A percentile compares a stretch with the other conserved stretches of the same genome.
Conservation (phyloP, 1,284 basidiomycete genomes). For the Trametes polyzona region DNA sequence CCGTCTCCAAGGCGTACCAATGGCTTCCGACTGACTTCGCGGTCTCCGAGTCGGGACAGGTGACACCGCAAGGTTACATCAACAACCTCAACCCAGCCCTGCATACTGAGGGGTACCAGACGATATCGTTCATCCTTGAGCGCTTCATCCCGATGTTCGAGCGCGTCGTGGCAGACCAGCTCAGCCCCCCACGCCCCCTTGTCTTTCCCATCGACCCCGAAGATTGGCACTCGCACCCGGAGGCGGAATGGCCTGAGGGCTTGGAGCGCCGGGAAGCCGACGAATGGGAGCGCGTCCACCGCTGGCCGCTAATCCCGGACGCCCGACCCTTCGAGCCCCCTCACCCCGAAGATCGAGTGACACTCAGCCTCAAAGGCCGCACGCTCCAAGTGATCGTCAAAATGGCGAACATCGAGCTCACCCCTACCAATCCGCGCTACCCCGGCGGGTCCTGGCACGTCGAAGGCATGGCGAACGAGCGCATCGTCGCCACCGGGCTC, state of each 20-base stretch:
- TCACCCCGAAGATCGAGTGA: background rate
- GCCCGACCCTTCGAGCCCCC: slow-evolving; percentile 3
- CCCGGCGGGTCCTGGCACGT: slow-evolving; percentile 38
- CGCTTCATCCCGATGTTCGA: slow-evolving; percentile 19
- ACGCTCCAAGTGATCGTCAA: slow-evolving; percentile 37
- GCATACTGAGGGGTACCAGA: background rate
- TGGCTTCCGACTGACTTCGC: slow-evolving; percentile 13
- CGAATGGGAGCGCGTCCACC: slow-evolving; percentile 2
- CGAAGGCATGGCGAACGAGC: slow-evolving; percentile 45
- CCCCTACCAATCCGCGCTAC: slow-evolving; percentile 33
- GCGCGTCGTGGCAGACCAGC: slow-evolving; percentile 12
- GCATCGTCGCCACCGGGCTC: slow-evolving; percentile 41
- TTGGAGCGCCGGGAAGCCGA: background rate
- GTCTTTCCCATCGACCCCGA: slow-evolving; percentile 4
- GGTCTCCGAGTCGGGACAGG: background rate
- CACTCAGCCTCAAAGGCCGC: slow-evolving; percentile 9
- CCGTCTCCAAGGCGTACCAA: slow-evolving; percentile 3
- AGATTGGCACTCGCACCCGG: background rate
- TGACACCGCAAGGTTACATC: slow-evolving; percentile 8
- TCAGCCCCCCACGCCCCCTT: background rate
- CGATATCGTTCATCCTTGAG: slow-evolving; percentile 6
- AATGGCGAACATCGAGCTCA: slow-evolving; percentile 36
- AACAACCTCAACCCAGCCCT: slow-evolving; percentile 16
- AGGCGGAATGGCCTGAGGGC: background rate
- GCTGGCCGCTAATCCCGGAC: slow-evolving; percentile 9